Percentiles rank a stretch among this genome's conserved stretches.
Conservation (phyloP, 352 stramenopile genomes). For the Phytophthora melonis region DNA sequence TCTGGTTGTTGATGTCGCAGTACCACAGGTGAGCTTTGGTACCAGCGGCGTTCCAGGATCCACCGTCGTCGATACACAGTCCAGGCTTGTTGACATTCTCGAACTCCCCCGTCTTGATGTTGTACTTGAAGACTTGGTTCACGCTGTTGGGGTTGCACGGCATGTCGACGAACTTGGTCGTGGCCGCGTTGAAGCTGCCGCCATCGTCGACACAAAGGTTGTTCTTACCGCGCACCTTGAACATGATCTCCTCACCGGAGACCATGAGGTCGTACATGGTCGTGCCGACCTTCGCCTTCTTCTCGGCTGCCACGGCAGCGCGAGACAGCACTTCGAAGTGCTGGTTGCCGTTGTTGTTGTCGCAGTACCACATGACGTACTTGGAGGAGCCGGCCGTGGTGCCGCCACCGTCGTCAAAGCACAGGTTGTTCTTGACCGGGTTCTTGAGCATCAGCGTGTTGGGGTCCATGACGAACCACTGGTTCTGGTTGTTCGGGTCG, state of each 20-base stretch:
- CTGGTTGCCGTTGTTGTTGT: slow-evolving; percentile 26
- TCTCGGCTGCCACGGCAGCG: slow-evolving; percentile 24
- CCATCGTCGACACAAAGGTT: slow-evolving; percentile 49
- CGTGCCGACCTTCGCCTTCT: slow-evolving; percentile 14
- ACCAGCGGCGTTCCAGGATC: slow-evolving; percentile 14
- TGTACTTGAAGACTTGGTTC: slow-evolving; percentile 43
- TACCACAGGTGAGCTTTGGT: slow-evolving; percentile 13
- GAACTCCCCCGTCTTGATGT: slow-evolving; percentile 26
- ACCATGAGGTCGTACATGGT: slow-evolving; percentile 36
- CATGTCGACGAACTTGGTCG: slow-evolving; percentile 34
- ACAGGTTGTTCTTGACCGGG: slow-evolving; percentile 40
- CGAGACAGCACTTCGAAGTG: slow-evolving; percentile 29
- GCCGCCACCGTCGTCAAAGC: slow-evolving; percentile 37
- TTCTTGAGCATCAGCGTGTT: slow-evolving; percentile 36
- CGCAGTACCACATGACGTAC: slow-evolving; percentile 31
- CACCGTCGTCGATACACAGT: slow-evolving; percentile 22
- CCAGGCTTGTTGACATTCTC: slow-evolving; percentile 19
- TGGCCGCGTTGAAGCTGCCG: slow-evolving; percentile 23
- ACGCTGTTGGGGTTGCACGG: slow-evolving; percentile 37
- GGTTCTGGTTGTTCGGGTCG: slow-evolving; percentile 36
- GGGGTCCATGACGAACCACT: slow-evolving; percentile 34
- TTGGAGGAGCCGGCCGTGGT: slow-evolving; percentile 12
- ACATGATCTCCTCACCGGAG: slow-evolving; percentile 34
- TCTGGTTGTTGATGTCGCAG: slow-evolving; percentile 23
- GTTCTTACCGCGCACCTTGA: slow-evolving; percentile 32